Base-by-base conservation (phyloP, 139 green algal genomes). In the Chlorokybus atmophyticus region DNA sequence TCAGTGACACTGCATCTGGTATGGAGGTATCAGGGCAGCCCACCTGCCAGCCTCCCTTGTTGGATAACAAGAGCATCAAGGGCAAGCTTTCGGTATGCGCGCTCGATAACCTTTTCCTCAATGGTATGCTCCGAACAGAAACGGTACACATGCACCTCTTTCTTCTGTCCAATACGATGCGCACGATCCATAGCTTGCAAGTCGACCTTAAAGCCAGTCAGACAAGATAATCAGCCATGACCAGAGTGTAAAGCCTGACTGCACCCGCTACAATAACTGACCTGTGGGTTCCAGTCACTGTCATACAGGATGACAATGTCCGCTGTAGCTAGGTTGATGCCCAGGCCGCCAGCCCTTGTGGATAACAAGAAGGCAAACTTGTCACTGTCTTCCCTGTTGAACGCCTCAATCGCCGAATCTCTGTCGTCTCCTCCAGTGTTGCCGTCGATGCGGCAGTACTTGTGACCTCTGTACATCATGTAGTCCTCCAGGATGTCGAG, bases 31-130 rank as follows among this genome's bases (percentile, higher is more conserved):
- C 14, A 47, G 14, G 17, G 38, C 38, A 47, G 14, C 38, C 14
- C 38, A 47, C 38, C 85, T 38, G 84, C 84, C 32, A 98, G 79
- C 5, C 91, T 82, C 21, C 91, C 91, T 77, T 99, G 91, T 80
- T 99, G 91, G 67, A 99, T 99, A 59, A 99, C 88, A 51, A 99
- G 79, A 27, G 91, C 91, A 53, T 99, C 91, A 56, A 99, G 79
- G 4, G 86, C 81, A 73, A 99, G 82, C 82, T 99, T 99, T 80
- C 97, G 95, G 79, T 97, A 96, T 39, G 91, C 91, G 76, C 96
- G 95, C 79, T 99, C 91, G 53, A 99, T 99, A n/a, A 97, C 87
- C 84, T 99, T 99, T 73, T 96, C 91, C 71, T 99, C 91, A 40
- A 99, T 94, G 28, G 76, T 84, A 77, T 90, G 82, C 53, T 97